Percentiles rank a stretch among this genome's conserved stretches.
phyloP scores from a whole-genome alignment of 73 alveolate species.

The Uronychia setigera region DNA sequence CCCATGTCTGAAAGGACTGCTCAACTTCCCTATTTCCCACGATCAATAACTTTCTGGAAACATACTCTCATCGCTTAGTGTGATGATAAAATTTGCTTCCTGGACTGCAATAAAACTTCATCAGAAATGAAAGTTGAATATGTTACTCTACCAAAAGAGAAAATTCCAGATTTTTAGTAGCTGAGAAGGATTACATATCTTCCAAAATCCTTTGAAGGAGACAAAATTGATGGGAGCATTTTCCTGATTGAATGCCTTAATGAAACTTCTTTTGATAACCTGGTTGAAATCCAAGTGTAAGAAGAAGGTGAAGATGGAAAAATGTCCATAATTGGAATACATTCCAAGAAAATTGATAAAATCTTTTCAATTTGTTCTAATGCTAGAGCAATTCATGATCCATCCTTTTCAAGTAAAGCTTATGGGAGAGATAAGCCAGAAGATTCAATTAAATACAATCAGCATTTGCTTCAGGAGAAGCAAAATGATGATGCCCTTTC shows the following conservation, averaged over 20 bases:
- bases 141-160: not conserved
- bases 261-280: not conserved
- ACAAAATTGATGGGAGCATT: not conserved
- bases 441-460: not conserved
- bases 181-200: not conserved
- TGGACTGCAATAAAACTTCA: not conserved
- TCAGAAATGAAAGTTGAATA: too few species aligned
- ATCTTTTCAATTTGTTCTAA: not conserved
- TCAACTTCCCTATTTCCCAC: conserved; percentile 3
- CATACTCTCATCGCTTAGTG: conserved; percentile 6
- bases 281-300: not conserved
- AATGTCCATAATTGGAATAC: not conserved
- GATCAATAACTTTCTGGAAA: not conserved
- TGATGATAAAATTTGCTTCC: not conserved
- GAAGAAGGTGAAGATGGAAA: not conserved
- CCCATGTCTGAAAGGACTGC: conserved; percentile 57
- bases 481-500: not conserved
- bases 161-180: not conserved
- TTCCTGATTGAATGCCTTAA: not conserved
- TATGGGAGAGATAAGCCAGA: conserved; percentile 7
- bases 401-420: not conserved
- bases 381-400: not conserved
- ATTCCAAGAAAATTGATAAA: not conserved
- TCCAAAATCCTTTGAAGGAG: not conserved
- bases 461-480: not conserved